phyloP scores from a whole-genome alignment of 495 filamentous ascomycete species.

The Aspergillus conjunctus region DNA sequence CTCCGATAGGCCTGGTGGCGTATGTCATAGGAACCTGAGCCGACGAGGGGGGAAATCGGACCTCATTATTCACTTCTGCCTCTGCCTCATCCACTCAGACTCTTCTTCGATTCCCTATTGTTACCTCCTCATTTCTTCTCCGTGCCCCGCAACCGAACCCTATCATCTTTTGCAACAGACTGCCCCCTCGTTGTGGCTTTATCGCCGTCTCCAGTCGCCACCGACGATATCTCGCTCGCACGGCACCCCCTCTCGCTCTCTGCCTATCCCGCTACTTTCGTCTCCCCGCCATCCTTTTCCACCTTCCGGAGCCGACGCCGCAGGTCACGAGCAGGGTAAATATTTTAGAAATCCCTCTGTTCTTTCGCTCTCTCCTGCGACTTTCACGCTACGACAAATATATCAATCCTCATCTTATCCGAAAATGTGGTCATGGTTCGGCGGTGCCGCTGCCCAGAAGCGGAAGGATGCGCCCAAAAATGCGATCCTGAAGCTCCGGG shows the following conservation, averaged over 20 bases:
- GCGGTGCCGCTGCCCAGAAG: conserved; percentile 76
- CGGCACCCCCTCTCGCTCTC: neutral
- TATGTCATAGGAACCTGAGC: conserved; percentile 45
- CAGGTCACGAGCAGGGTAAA: too few relatives aligned
- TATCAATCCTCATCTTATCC: neutral
- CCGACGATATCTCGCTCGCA: neutral
- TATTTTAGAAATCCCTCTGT: conserved; percentile 2
- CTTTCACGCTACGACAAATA: too few relatives aligned
- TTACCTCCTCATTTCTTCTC: neutral
- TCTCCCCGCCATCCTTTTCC: conserved; percentile 7
- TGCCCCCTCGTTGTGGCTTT: neutral
- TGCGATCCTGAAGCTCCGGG: conserved; percentile 85
- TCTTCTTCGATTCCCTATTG: neutral
- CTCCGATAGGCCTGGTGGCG: conserved; percentile 37
- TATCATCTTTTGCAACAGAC: neutral
- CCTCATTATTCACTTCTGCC: conserved; percentile 15
- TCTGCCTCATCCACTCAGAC: neutral
- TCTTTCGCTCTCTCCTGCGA: neutral
- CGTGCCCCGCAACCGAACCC: neutral
- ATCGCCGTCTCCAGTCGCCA: conserved; percentile 1
- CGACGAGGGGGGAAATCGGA: conserved; percentile 40
- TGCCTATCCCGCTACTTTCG: too few relatives aligned
- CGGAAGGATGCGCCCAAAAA: conserved; percentile 94
- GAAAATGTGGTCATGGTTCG: conserved; percentile 82
- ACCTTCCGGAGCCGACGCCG: neutral